Base-by-base conservation (phyloP, 1,139 yeast genomes). In the Geotrichum candidum region DNA sequence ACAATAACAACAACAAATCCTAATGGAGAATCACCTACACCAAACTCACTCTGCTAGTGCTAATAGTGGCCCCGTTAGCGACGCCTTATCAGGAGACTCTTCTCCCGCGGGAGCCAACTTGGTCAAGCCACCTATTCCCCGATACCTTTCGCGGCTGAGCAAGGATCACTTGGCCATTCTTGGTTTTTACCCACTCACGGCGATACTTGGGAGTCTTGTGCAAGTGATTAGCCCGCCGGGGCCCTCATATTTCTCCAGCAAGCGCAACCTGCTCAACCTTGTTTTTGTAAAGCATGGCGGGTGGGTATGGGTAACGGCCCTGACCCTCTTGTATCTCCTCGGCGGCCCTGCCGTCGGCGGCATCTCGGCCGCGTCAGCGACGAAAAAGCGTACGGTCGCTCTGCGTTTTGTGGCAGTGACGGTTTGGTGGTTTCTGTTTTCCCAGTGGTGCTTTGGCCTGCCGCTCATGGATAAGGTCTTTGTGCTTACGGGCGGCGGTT, bases 391-490 rank as follows among this genome's bases (percentile, higher is more conserved):
- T 68, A 48, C 63, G 23, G 38, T 10, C 10, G 50, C 60, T n/a
- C 29, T 67, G 18, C 64, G 80, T 55, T 86, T 84, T 67, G 65
- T 68, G 0, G 62, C 81, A 1, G 84, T 85, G n/a, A 87, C 96
- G 0, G 10, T 77, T 0, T 88, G 95, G 89, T 90, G 96, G 96
- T 68, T 82, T 33, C 69, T 88, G n/a, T 90, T 87, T 73, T 84
- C 96, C 1, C 96, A 90, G 72, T 89, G 96, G 96, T 87, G 84
- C 70, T 85, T 88, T 70, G 96, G 96, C 0, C 73, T 84, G 53
- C 97, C 99, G 0, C 73, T 94, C 7, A 94, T 94, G 97, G 99
- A 94, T 74, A 77, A 85, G 61, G 80, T 92, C 1, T 95, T 94
- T 70, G 69, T 87, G 1, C 74, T 76, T 65, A 90, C 97, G 0